These are phyloP conservation scores for Fusarium kyushuense DNA, from an alignment of 2,329 filamentous ascomycete genomes.

Conservation along the genomic window DNA sequence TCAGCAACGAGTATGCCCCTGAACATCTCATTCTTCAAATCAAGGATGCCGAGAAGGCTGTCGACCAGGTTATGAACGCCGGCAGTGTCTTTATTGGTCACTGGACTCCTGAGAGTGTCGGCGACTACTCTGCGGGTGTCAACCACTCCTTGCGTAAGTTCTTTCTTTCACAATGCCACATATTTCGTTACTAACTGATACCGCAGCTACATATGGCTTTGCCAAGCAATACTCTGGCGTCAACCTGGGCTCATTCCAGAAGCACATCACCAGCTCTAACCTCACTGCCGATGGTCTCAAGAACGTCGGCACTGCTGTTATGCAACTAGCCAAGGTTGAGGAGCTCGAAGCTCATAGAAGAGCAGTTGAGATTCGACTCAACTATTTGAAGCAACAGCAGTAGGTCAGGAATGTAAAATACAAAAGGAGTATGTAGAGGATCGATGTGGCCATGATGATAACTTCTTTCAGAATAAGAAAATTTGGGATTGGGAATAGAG, in stretches of 20 bases:
- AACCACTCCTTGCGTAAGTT: constrained; percentile 96
- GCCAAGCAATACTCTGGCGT: constrained; percentile 99
- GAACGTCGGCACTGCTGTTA: constrained; percentile 89
- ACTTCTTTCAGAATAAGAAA: constrained; percentile 25
- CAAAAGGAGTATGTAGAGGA: constrained; percentile 29
- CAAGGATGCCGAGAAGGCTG: constrained; percentile 77
- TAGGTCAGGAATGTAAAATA: constrained; percentile 28
- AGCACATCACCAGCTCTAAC: constrained; percentile 96
- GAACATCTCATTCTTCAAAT: constrained; percentile 97
- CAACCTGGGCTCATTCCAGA: constrained; percentile 94
- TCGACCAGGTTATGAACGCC: constrained; percentile 88
- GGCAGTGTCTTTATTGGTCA: constrained; percentile 95
- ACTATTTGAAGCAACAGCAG: constrained; percentile 58
- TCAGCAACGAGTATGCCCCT: constrained; percentile 95
- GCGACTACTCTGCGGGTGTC: constrained; percentile 97
- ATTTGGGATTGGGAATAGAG: constrained; percentile 26
- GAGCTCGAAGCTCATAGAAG: constrained; percentile 93
- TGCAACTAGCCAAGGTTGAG: constrained; percentile 94
- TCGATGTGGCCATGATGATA: constrained; percentile 3
- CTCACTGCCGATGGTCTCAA: constrained; percentile 85
- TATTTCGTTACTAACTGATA: constrained; percentile 36
- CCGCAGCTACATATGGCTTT: constrained; percentile 91
- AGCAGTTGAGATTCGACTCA: constrained; percentile 85
- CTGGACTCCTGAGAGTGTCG: constrained; percentile 98
- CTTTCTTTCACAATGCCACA: not conserved